Conservation (phyloP, 768 basidiomycete species). For the Mycena haematopus region DNA sequence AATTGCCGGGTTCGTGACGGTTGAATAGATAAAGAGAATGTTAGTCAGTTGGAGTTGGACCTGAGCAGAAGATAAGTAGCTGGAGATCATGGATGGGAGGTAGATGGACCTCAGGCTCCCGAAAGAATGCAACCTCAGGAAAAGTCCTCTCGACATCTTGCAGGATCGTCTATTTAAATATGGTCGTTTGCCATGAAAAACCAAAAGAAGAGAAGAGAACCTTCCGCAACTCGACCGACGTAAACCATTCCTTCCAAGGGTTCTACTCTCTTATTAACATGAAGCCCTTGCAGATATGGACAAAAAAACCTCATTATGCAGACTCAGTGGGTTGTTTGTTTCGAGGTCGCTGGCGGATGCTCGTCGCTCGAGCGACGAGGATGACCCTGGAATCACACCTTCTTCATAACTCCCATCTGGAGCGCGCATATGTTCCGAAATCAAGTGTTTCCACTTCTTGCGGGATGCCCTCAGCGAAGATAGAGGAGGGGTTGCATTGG, state of each 20-base stretch:
- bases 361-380: constrained; percentile 40
- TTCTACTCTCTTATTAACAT: constrained; percentile 55
- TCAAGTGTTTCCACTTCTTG: constrained; percentile 54
- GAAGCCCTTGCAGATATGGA: not conserved
- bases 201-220: too few relatives aligned
- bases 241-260: constrained; percentile 96
- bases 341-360: constrained; percentile 56
- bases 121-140: constrained; percentile 95
- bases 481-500: constrained; percentile 39
- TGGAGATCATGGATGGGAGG: not conserved
- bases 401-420: constrained; percentile 88
- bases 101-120: constrained; percentile 53
- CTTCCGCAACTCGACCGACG: constrained; percentile 84
- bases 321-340: constrained; percentile 80
- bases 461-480: constrained; percentile 57
- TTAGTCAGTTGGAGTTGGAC: constrained; percentile 83
- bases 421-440: constrained; percentile 72
- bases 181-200: too few relatives aligned
- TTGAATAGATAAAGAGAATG: constrained; percentile 84
- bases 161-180: constrained; percentile 58
- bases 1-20: constrained; percentile 73
- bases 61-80: constrained; percentile 7
- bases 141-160: constrained; percentile 99
- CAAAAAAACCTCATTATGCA: constrained; percentile 69
- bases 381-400: constrained; percentile 60